Evolutionary conservation across 805 yeast genomes (phyloP), one percentile per base, ranked within the genome.

Genomic region (Yarrowia porcina): DNA sequence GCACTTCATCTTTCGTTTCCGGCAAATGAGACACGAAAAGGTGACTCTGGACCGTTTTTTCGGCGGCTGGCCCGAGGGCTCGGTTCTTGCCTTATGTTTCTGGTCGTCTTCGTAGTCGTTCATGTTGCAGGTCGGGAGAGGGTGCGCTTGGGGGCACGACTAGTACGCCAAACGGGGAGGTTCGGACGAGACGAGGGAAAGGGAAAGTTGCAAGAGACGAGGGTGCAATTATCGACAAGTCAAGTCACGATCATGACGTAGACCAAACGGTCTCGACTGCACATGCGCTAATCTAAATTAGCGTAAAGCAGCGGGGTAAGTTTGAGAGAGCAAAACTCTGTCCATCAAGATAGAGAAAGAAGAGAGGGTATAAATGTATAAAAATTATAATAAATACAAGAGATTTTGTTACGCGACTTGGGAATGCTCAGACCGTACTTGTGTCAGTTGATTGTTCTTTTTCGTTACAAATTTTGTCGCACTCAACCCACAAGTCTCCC

Each of bases 51-150:
- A 39, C 20, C 61, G 49, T 30, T 56, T 56, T 28, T 56, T 56
- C 28, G 61, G 61, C 61, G 49, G 61, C 36, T 52, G 59, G 56
- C 56, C 56, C 38, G 56, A 49, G 20, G 56, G 56, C 39, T 49
- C 56, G 38, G 44, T 15, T 25, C 44, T 10, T 11, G 33, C 59
- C 59, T 36, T 35, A 33, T 52, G 59, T 17, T 52, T 52, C 39
- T 49, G 56, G 56, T 49, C 56, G 39, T 49, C 56, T 20, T 32
- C 56, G 21, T 32, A 49, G 39, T 49, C 56, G 56, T 49, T 49
- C 56, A 49, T 49, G 13, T 25, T 25, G 28, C 4, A 25, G 28
- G 8, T 28, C 36, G 27, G 28, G 45, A 25, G 28, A 25, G 8
- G 28, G 8, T 4, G 28, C 8, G 28, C 28, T 21, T 30, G 21